A percentile compares a stretch with the other conserved stretches of the same genome.
Conservation (phyloP, 177 flowering plant genomes). For the Vitis hybrid region DNA sequence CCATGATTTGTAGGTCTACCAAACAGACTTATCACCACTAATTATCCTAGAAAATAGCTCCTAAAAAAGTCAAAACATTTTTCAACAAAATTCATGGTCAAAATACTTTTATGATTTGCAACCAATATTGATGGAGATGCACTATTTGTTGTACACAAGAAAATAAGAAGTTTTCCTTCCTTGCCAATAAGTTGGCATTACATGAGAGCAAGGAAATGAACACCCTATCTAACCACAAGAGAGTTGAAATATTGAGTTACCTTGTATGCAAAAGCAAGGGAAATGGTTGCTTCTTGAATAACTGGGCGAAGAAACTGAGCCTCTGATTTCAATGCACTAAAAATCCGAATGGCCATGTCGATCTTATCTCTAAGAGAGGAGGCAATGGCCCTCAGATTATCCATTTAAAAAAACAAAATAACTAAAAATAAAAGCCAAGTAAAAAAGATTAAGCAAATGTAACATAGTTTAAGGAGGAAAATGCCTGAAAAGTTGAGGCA, state of each 20-base stretch:
- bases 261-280: constrained; percentile 86
- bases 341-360: constrained; percentile 92
- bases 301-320: constrained; percentile 60
- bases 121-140: too few relatives aligned
- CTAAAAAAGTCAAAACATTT: too few relatives aligned
- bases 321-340: constrained; percentile 82
- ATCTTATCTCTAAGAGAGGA: constrained; percentile 59
- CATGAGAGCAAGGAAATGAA: neutral
- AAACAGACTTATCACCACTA: too few relatives aligned
- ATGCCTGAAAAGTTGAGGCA: constrained; percentile 92
- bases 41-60: too few relatives aligned
- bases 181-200: neutral
- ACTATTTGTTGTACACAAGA: too few relatives aligned
- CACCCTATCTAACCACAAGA: neutral
- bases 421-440: neutral
- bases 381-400: neutral
- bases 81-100: too few relatives aligned
- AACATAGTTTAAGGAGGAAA: too few relatives aligned
- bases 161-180: neutral
- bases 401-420: neutral
- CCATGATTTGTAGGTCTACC: too few relatives aligned
- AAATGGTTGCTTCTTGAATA: constrained; percentile 82
- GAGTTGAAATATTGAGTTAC: constrained; percentile 29
- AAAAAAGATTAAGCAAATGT: constrained; percentile 10
- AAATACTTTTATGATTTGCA: too few relatives aligned